These are phyloP conservation scores for Phytopythium mirpurense DNA, from an alignment of 352 stramenopile species.

Conservation along the genomic window DNA sequence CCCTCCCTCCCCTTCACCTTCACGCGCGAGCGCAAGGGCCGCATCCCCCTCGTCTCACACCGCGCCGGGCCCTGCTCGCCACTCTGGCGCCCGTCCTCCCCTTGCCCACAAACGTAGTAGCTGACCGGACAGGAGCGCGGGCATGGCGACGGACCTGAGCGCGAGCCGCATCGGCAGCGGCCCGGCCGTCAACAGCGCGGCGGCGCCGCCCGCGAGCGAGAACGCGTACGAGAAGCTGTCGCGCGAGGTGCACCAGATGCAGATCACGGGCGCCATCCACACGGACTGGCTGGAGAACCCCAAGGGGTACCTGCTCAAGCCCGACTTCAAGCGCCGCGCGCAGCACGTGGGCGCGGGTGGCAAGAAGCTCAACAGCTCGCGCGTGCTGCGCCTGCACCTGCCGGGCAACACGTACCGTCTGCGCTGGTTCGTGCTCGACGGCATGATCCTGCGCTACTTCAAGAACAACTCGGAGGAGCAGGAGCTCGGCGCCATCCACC, in stretches of 20 bases:
- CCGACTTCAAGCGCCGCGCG: conserved; percentile 85
- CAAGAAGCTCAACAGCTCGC: conserved; percentile 84
- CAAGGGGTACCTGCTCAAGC: conserved; percentile 84
- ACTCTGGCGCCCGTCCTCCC: too few relatives aligned
- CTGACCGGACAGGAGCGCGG: background rate
- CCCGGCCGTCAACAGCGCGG: conserved; percentile 18
- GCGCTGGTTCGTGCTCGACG: conserved; percentile 85
- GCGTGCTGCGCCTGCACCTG: conserved; percentile 69
- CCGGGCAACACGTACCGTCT: conserved; percentile 77
- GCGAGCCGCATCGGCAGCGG: conserved; percentile 40
- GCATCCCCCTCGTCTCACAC: too few relatives aligned
- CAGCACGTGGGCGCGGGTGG: conserved; percentile 81
- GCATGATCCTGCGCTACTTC: conserved; percentile 87
- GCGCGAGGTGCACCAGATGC: conserved; percentile 87
- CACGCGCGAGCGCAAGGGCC: too few relatives aligned
- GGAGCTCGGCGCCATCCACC: conserved; percentile 84
- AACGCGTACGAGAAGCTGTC: conserved; percentile 89
- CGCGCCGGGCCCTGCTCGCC: too few relatives aligned
- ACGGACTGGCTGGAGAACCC: conserved; percentile 88
- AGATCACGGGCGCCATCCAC: conserved; percentile 86
- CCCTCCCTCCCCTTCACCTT: background rate
- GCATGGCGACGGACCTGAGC: conserved; percentile 46
- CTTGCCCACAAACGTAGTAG: background rate
- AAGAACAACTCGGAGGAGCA: conserved; percentile 85
- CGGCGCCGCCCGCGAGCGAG: conserved; percentile 31